Conservation (phyloP, 2,329 filamentous ascomycete species). For the Cladosporium sp. region DNA sequence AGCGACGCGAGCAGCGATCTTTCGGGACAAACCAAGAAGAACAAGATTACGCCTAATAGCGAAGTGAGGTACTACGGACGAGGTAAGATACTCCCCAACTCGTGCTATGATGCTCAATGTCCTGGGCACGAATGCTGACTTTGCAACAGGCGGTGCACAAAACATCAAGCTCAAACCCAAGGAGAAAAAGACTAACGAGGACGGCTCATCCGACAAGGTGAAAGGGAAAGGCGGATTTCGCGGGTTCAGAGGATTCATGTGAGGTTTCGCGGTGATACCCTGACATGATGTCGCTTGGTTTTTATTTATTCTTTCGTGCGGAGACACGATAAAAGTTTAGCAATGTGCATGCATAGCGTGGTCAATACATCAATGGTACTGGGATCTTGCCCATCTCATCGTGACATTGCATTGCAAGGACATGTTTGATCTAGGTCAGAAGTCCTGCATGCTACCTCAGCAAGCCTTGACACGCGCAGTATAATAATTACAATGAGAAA, state of each 20-base stretch:
- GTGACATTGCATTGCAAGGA: no score
- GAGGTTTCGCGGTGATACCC: not conserved
- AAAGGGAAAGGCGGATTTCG: constrained; percentile 29
- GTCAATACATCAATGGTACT: no score
- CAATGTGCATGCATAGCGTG: no score
- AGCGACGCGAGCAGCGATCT: constrained; percentile 28
- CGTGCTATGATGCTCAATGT: no score
- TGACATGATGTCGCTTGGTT: not conserved
- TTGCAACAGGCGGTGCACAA: constrained; percentile 45
- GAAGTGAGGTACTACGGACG: constrained; percentile 52
- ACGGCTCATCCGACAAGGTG: constrained; percentile 32
- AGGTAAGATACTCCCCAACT: constrained; percentile 39
- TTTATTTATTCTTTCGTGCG: no score
- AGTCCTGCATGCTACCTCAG: no score
- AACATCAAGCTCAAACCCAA: constrained; percentile 50
- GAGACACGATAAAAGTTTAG: no score
- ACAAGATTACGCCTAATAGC: constrained; percentile 45
- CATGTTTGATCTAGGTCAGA: no score
- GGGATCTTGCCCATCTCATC: no score
- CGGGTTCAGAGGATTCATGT: constrained; percentile 23
- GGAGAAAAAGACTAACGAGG: constrained; percentile 24
- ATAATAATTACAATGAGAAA: not conserved
- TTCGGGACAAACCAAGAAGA: constrained; percentile 29
- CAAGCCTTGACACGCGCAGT: no score
- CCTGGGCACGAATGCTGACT: not conserved